Percentiles rank a stretch among this genome's conserved stretches.
phyloP scores from a whole-genome alignment of 768 basidiomycete species.

The Tephrocybe sp. region DNA sequence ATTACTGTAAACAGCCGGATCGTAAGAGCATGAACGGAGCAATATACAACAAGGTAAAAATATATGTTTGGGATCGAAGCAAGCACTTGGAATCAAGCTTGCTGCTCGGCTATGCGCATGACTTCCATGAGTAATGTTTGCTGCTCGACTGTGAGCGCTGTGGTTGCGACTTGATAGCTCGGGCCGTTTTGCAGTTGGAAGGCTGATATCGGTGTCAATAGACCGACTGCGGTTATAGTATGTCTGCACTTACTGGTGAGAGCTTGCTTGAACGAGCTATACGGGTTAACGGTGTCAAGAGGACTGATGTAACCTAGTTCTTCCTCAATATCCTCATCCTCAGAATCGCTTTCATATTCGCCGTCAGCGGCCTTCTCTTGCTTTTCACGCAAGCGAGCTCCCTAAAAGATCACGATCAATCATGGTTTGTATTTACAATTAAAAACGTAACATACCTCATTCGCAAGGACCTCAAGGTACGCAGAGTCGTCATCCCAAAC shows the following conservation, averaged over 20 bases:
- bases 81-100: conserved; percentile 1
- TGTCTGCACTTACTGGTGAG: conserved; percentile 56
- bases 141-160: conserved; percentile 67
- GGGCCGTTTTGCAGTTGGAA: conserved; percentile 73
- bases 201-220: conserved; percentile 33
- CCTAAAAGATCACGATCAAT: conserved; percentile 35
- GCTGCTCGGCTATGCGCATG: conserved; percentile 64
- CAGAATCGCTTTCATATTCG: conserved; percentile 45
- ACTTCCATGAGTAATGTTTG: conserved; percentile 84
- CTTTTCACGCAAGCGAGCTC: conserved; percentile 68
- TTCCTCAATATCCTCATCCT: conserved; percentile 65
- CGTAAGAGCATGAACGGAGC: conserved; percentile 13
- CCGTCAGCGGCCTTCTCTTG: conserved; percentile 54
- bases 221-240: not conserved
- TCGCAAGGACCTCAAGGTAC: conserved; percentile 82
- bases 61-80: conserved; percentile 6
- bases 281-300: conserved; percentile 76
- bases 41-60: conserved; percentile 13
- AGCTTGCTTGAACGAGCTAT: conserved; percentile 74
- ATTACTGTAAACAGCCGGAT: conserved; percentile 10
- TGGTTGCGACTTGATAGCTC: conserved; percentile 72
- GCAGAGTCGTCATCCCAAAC: conserved; percentile 90
- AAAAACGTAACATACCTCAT: conserved; percentile 71
- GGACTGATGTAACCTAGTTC: conserved; percentile 86
- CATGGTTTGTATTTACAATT: no score